Evolutionary conservation across 805 yeast species (phyloP).

Genomic region (Metschnikowia chrysomelidarum): DNA sequence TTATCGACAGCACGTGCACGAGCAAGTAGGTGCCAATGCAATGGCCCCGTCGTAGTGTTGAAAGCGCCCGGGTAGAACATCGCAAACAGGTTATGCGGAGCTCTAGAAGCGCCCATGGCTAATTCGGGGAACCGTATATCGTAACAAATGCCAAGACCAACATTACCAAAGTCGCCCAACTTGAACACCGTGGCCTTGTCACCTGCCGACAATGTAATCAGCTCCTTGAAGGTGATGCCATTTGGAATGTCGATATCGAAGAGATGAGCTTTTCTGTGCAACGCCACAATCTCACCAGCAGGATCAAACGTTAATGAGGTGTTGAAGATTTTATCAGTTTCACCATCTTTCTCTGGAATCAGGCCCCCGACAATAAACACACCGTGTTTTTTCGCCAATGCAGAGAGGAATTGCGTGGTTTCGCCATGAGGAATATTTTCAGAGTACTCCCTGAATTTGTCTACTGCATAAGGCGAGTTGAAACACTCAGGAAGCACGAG

Average conservation of each 20-base stretch:
- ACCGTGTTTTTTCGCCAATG: slow-evolving; percentile 61
- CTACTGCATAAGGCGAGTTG: slow-evolving; percentile 91
- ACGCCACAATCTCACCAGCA: slow-evolving; percentile 73
- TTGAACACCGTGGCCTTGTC: slow-evolving; percentile 75
- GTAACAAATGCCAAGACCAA: slow-evolving; percentile 86
- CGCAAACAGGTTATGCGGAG: slow-evolving; percentile 60
- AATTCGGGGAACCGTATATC: slow-evolving; percentile 80
- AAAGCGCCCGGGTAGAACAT: slow-evolving; percentile 85
- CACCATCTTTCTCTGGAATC: slow-evolving; percentile 65
- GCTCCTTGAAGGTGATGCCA: slow-evolving; percentile 85
- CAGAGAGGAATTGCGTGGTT: slow-evolving; percentile 57
- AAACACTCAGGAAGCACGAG: slow-evolving; percentile 94
- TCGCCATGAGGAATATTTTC: slow-evolving; percentile 81
- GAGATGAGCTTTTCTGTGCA: slow-evolving; percentile 86
- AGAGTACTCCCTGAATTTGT: slow-evolving; percentile 82
- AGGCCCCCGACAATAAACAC: slow-evolving; percentile 87
- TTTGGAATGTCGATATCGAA: slow-evolving; percentile 93
- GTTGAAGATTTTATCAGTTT: slow-evolving; percentile 54
- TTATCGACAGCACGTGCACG: slow-evolving; percentile 71
- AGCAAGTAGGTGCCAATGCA: slow-evolving; percentile 79
- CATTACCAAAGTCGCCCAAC: slow-evolving; percentile 45
- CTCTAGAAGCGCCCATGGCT: slow-evolving; percentile 65
- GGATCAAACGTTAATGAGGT: slow-evolving; percentile 73
- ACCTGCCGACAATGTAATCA: slow-evolving; percentile 73
- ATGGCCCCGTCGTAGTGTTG: slow-evolving; percentile 80